A percentile compares a stretch with the other conserved stretches of the same genome.
These are phyloP conservation scores for Allium cepa DNA, from an alignment of 106 monocot genomes.

Conservation along the genomic window DNA sequence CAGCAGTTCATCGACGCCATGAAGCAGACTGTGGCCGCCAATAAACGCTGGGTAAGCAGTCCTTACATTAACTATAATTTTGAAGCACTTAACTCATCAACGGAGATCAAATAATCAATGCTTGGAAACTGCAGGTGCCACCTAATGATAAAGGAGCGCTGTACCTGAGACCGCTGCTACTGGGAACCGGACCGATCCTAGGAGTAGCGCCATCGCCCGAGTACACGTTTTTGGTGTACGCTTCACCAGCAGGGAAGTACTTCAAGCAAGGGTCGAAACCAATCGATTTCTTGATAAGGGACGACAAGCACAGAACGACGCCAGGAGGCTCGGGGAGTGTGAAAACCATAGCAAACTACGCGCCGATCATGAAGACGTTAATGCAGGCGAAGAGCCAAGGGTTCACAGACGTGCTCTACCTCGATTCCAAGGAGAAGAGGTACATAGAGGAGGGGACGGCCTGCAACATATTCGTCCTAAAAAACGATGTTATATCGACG, in stretches of 20 bases:
- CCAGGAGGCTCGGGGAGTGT: too few relatives aligned
- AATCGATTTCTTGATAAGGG: too few relatives aligned
- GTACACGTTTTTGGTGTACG: conserved; percentile 73
- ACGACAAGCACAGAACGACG: too few relatives aligned
- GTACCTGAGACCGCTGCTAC: conserved; percentile 77
- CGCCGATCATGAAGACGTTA: conserved; percentile 9
- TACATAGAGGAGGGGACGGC: conserved; percentile 75
- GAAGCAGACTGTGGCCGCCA: conserved; percentile 38
- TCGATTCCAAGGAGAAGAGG: conserved; percentile 56
- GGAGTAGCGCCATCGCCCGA: conserved; percentile 76
- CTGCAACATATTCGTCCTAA: conserved; percentile 76
- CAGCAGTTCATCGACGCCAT: conserved; percentile 51
- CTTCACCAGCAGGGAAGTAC: conserved; percentile 46
- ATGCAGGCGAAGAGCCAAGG: conserved; percentile 10
- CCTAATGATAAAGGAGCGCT: conserved; percentile 76
- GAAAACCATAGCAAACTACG: too few relatives aligned
- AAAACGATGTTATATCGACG: background rate
- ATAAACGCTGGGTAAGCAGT: conserved; percentile 45
- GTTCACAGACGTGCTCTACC: conserved; percentile 12
- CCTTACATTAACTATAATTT: background rate
- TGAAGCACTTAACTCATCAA: background rate
- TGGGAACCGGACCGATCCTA: conserved; percentile 76
- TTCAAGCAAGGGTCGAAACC: too few relatives aligned
- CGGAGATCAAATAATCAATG: background rate
- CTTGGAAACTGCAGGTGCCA: conserved; percentile 37